Evolutionary conservation across 495 filamentous ascomycete species (phyloP), one percentile per base, ranked within the genome.

Genomic region (Lophium mytilinum): DNA sequence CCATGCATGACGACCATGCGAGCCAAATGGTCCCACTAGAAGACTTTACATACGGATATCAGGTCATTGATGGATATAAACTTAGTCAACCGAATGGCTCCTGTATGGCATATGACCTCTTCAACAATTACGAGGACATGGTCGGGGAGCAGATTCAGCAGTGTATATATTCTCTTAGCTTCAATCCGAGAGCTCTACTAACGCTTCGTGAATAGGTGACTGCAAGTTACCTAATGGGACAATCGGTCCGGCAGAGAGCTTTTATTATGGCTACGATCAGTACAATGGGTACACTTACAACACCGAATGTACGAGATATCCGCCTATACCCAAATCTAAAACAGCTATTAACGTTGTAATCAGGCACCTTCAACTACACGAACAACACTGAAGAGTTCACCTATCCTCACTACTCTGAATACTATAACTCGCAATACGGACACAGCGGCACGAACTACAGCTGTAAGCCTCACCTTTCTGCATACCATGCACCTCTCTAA

Each of bases 311-410:
- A 41, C 14, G 33, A 15, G 15, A n/a, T 1, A 7, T 14, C n/a
- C 21, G 33, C 10, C 19, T 34, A 2, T 3, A 30, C 24, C 24
- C 24, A 30, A 30, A 30, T 30, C 6, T 30, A 6, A 30, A 17
- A 24, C 37, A 55, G 24, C 15, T 14, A 34, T 18, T 48, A 15
- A 33, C 40, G 10, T 41, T 36, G 9, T 33, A 8, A 4, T 15
- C 53, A 57, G 54, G 54, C 19, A 42, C 30, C 18, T 52, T 45
- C 30, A 36, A 58, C 36, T 52, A 51, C 40, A 10, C 55, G 18
- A 41, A 46, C 42, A 58, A 58, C 37, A 58, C 47, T 12, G 1
- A 58, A 45, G 43, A 11, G 17, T 58, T 24, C 19, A 7, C 6
- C 14, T n/a, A 55, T 46, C 34, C 47, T 35, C 10, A 12, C n/a